Evolutionary conservation across 352 stramenopile species (phyloP), one percentile per base, ranked within the genome.

Genomic region (Pythium chondricola): DNA sequence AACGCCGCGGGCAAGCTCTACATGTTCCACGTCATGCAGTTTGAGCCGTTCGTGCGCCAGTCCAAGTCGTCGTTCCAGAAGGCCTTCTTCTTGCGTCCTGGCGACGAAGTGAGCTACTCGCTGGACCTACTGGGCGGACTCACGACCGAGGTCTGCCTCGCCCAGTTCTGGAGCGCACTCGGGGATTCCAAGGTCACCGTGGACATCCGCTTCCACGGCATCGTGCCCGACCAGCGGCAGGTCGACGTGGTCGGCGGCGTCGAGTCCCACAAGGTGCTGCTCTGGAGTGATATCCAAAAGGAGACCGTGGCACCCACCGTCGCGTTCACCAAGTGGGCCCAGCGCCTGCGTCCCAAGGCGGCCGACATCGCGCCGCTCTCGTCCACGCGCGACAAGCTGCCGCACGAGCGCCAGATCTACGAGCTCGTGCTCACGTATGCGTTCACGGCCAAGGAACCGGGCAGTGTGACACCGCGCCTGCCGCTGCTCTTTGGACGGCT

Each of bases 1-100:
- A 86, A 79, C 42, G 58, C 74, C n/a, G 67, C 74, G 1, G 69
- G 74, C 20, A 86, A 85, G 54, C 48, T 87, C 21, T 96, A 77
- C 58, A 88, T 93, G 59, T 80, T 96, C 47, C 85, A 96, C 58
- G 80, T 75, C 21, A 58, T 96, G 57, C 88, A 97, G 73, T 89
- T 96, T 45, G 70, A 92, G 48, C 81, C 84, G 37, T 89, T 96
- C 50, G 70, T 84, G 35, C 78, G 81, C 6, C 83, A 93, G 67
- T 88, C 77, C 33, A 55, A 70, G 21, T 88, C 79, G 26, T 83
- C 73, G 14, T 79, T 79, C 46, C 56, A 75, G 46, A 84, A 88
- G 48, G 66, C 74, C 3, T 84, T 91, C 26, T 74, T 78, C 40
- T 48, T 93, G 31, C 77, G 76, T 14, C 67, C 74, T 6, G 81